Evolutionary conservation across 2,329 filamentous ascomycete genomes (phyloP), one percentile per base, ranked within the genome.

Genomic region (Clathrospora elynae): DNA sequence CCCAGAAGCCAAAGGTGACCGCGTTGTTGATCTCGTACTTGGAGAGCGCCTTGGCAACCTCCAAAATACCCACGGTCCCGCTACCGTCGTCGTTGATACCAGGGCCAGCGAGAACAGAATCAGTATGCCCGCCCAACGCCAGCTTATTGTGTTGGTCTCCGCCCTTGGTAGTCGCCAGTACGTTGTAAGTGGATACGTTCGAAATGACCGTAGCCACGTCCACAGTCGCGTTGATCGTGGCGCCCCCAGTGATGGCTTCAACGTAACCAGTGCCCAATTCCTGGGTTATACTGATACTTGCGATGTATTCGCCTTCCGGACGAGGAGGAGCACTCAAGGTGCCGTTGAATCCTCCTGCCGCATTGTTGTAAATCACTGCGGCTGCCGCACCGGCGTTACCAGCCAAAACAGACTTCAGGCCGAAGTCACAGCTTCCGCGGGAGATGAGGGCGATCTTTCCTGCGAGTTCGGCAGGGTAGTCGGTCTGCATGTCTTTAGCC

Each of bases 301-400:
- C 82, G 4, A 87, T 75, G 55, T 89, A 82, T 3, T 72, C 61
- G 2, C 74, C 73, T 18, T 73, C 64, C 1, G 72, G 80, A 36
- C 82, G 59, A 8, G 76, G 73, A 0, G 84, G 83, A 0, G 73
- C 75, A 8, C 85, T 87, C 3, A 93, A 75, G 1, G 87, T 91
- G 26, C 87, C 88, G 35, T 78, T 44, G 14, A 64, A 35, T 6
- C 29, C 67, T 1, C 82, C 86, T 1, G 78, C 71, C 2, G 82
- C 82, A 54, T 84, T 86, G 74, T 92, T 90, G 72, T 88, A 91
- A 35, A 93, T 76, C 10, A 93, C 71, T 1, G 84, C 86, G 2
- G 84, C 88, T 3, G 81, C 68, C 4, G 88, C 88, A 13, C 87
- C 86, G 1, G 86, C 86, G 34, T 74, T 76, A 28, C 84, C 85